Base-by-base conservation (phyloP, 129 eudicot species). In the Chrysanthemum lavandulifolium region DNA sequence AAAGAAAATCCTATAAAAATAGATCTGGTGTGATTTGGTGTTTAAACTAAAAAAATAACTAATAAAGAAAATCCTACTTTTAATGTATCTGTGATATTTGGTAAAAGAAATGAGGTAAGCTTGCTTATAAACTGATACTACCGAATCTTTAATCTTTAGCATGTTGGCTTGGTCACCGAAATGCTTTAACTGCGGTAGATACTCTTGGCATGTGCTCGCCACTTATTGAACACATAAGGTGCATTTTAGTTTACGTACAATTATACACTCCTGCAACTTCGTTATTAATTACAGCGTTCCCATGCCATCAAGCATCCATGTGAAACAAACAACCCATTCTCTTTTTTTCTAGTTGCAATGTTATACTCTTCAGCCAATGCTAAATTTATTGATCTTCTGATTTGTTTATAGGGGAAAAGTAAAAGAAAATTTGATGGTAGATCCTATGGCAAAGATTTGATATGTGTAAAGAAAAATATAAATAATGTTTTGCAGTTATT, bases 141-240 rank as follows among this genome's bases (percentile, higher is more conserved):
- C 68, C 4, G 19, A 55, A 49, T 16, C 52, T 43, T 49, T 67
- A 0, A 6, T 6, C 47, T 60, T 13, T 1, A 33, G 68, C 36
- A 31, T 78, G 31, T 62, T 61, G n/a, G 55, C n/a, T 73, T 76
- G 68, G 81, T 76, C 40, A 66, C 65, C 75, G 60, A 61, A 29
- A 72, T 23, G 36, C 71, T 54, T 25, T 62, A 61, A 52, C 67
- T 93, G 92, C 88, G 89, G 97, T 91, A 89, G 0, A 82, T 94
- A 82, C 85, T 94, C 23, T 77, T 84, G 71, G 90, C 93, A 53
- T 88, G 91, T 83, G 97, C 96, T 52, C 89, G 97, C 69, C 91
- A 90, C 82, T 94, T 63, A 90, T 94, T 18, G 97, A 94, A 83
- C 90, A 84, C 64, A 83, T 94, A 74, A 94, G 98, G 98, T 93